Evolutionary conservation across 208 protist species (phyloP), one percentile per base, ranked within the genome.

Genomic region (Hexamita inflata): DNA sequence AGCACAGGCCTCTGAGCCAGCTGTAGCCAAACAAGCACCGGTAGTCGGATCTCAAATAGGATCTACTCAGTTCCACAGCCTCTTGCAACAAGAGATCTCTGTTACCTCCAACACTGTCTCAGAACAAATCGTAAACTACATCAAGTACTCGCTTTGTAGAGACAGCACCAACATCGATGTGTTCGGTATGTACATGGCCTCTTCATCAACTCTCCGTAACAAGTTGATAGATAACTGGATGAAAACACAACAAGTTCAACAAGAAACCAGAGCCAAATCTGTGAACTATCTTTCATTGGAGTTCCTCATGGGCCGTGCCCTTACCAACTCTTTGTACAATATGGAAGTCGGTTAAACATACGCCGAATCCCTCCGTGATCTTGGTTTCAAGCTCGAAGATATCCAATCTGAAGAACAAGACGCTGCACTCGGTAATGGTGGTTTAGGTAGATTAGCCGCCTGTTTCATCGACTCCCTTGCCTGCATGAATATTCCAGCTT

Each of bases 381-480:
- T 87, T 64, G 81, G 80, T 42, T 66, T 78, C 49, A 38, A n/a
- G 28, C 13, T 85, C 0, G 82, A 85, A 65, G 38, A 82, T 24
- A 15, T 85, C 34, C 29, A 74, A 74, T 59, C n/a, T 4, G 41
- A 80, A 28, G 79, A 82, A 59, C 11, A 13, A 0, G 80, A 82
- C 34, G 60, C 76, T 49, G 78, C 42, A 34, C 67, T 83, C 9
- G 80, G 80, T 45, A 82, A 82, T 57, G 79, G 80, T 59, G 80
- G 82, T 68, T 80, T 85, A 61, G 81, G 83, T 35, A 68, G 84
- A 29, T 77, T 87, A n/a, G 83, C 84, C 34, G 83, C 84, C 15
- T 87, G 84, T 77, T 87, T 85, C 73, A 70, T 87, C 35, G 84
- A 87, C 62, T 86, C 84, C 7, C 45, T 86, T 39, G 84, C 84